phyloP scores from a whole-genome alignment of 805 yeast species.

The Schwanniomyces vanrijiae region DNA sequence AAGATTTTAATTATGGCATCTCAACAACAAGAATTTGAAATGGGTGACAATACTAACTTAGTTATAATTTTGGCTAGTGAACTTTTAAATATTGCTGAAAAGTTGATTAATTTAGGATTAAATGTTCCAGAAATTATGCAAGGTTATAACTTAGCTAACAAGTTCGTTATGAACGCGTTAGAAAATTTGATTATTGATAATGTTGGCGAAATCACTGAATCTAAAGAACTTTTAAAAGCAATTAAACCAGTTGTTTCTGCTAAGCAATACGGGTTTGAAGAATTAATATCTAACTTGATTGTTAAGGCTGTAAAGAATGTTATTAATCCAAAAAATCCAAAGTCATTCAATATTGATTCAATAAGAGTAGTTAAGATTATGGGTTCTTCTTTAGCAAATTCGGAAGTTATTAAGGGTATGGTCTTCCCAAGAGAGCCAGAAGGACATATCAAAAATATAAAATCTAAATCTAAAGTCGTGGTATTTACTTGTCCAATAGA shows the following conservation, averaged over 20 bases:
- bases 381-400: slow-evolving; percentile 78
- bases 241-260: slow-evolving; percentile 88
- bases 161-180: slow-evolving; percentile 66
- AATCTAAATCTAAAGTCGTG: slow-evolving; percentile 73
- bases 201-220: slow-evolving; percentile 55
- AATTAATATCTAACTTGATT: slow-evolving; percentile 70
- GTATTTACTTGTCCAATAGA: slow-evolving; percentile 93
- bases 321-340: slow-evolving; percentile 62
- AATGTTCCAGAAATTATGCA: slow-evolving; percentile 90
- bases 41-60: slow-evolving; percentile 95
- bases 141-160: slow-evolving; percentile 88
- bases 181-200: slow-evolving; percentile 63
- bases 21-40: slow-evolving; percentile 93
- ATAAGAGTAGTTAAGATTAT: slow-evolving; percentile 94
- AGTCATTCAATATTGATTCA: slow-evolving; percentile 83
- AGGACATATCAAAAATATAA: slow-evolving; percentile 72
- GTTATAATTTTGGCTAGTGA: slow-evolving; percentile 94
- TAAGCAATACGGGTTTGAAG: slow-evolving; percentile 90
- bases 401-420: slow-evolving; percentile 93
- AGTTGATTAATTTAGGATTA: slow-evolving; percentile 78
- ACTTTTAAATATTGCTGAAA: slow-evolving; percentile 81
- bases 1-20: slow-evolving; percentile 94
- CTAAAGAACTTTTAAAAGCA: slow-evolving; percentile 63
- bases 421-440: slow-evolving; percentile 98
- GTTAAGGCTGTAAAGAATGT: slow-evolving; percentile 82